Conservation (phyloP, 768 basidiomycete genomes). For the Chalciporus chontae region DNA sequence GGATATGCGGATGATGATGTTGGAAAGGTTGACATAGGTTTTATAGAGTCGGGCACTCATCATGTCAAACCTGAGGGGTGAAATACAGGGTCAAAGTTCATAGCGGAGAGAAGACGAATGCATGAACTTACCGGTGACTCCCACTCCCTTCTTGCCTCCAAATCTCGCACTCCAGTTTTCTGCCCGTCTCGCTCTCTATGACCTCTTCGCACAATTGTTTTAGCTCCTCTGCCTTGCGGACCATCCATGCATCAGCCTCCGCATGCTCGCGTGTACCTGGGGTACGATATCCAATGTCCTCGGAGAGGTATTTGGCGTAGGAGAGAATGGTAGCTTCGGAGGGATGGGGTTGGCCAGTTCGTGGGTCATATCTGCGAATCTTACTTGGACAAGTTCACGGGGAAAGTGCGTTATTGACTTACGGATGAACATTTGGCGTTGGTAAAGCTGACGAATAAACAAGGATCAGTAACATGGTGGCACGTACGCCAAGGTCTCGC, state of each 20-base stretch:
- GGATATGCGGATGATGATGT: slow-evolving; percentile 85
- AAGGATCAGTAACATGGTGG: not conserved
- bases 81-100: not conserved
- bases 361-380: slow-evolving; percentile 39
- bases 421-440: slow-evolving; percentile 52
- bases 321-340: slow-evolving; percentile 68
- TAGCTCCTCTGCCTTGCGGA: slow-evolving; percentile 59
- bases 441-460: slow-evolving; percentile 47
- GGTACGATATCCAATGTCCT: slow-evolving; percentile 86
- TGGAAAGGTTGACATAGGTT: slow-evolving; percentile 82
- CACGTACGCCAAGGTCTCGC: not conserved
- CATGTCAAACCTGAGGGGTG: slow-evolving; percentile 78
- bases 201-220: slow-evolving; percentile 59
- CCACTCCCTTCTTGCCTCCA: slow-evolving; percentile 90
- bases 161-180: slow-evolving; percentile 84
- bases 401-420: slow-evolving; percentile 18
- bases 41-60: slow-evolving; percentile 83
- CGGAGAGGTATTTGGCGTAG: slow-evolving; percentile 66
- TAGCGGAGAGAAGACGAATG: not conserved
- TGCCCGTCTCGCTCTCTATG: slow-evolving; percentile 35
- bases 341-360: slow-evolving; percentile 61
- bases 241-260: slow-evolving; percentile 78
- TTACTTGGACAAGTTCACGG: not conserved
- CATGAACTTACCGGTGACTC: slow-evolving; percentile 66
- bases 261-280: slow-evolving; percentile 91